Evolutionary conservation across 306 rosid species (phyloP).

Genomic region (Glycine latifolia): DNA sequence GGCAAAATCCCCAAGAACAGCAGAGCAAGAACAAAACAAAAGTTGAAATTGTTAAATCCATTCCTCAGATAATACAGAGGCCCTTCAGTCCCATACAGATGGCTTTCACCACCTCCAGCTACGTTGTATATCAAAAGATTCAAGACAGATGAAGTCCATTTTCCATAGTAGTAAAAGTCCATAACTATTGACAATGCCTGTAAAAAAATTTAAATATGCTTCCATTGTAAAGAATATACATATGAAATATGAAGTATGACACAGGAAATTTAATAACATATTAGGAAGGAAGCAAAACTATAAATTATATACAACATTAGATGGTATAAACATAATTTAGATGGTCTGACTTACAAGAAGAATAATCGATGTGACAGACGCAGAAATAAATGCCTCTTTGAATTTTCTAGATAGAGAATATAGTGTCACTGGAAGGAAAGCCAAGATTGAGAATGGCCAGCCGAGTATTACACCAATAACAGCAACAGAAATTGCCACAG

Average conservation of each 20-base stretch:
- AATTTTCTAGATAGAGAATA: constrained; percentile 73
- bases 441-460: constrained; percentile 99
- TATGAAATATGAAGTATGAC: neutral
- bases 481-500: constrained; percentile 81
- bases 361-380: constrained; percentile 70
- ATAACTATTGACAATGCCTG: constrained; percentile 75
- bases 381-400: constrained; percentile 72
- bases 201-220: constrained; percentile 36
- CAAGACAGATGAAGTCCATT: constrained; percentile 92
- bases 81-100: constrained; percentile 93
- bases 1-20: constrained; percentile 78
- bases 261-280: constrained; percentile 22
- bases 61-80: constrained; percentile 83
- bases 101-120: constrained; percentile 97
- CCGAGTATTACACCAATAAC: constrained; percentile 92
- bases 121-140: constrained; percentile 86
- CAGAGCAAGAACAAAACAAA: constrained; percentile 85
- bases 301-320: constrained; percentile 1
- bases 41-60: constrained; percentile 94
- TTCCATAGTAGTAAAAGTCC: constrained; percentile 75
- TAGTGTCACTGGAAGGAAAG: constrained; percentile 82
- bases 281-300: constrained; percentile 3
- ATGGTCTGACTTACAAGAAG: constrained; percentile 76
- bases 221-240: neutral
- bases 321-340: constrained; percentile 34